Percentiles rank a stretch among this genome's conserved stretches.
Conservation (phyloP, 2,329 filamentous ascomycete genomes). For the Diaporthe capsici region DNA sequence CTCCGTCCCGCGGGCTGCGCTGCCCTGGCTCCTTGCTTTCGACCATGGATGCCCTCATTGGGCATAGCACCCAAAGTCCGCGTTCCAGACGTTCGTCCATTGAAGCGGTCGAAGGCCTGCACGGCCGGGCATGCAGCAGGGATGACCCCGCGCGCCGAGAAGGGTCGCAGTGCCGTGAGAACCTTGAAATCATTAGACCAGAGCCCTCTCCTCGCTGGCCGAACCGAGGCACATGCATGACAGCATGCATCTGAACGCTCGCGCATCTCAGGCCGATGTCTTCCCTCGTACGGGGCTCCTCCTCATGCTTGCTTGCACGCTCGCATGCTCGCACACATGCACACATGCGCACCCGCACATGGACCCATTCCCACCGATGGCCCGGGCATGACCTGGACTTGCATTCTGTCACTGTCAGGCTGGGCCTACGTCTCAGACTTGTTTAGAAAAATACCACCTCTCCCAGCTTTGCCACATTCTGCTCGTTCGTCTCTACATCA, state of each 20-base stretch:
- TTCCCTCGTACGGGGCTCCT: neutral
- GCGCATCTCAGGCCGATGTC: neutral
- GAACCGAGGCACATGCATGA: slow-evolving; percentile 29
- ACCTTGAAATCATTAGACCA: neutral
- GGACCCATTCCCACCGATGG: neutral
- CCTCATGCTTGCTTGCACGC: neutral
- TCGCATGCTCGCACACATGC: neutral
- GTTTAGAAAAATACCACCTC: slow-evolving; percentile 25
- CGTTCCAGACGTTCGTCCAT: slow-evolving; percentile 30
- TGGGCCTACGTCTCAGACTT: slow-evolving; percentile 31
- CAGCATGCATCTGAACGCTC: slow-evolving; percentile 21
- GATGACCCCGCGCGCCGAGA: neutral
- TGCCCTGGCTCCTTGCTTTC: neutral
- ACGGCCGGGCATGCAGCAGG: slow-evolving; percentile 6
- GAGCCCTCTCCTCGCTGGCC: neutral
- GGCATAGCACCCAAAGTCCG: slow-evolving; percentile 12
- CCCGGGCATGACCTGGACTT: slow-evolving; percentile 3
- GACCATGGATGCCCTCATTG: slow-evolving; percentile 28
- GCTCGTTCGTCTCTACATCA: slow-evolving; percentile 6
- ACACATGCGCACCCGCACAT: neutral
- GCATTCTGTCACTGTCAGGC: neutral
- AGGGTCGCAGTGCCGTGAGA: neutral
- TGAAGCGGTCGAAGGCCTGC: neutral
- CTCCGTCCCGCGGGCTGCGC: slow-evolving; percentile 20
- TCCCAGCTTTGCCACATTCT: neutral